phyloP scores from a whole-genome alignment of 148 eudicot genomes.

The Silene uniflora region DNA sequence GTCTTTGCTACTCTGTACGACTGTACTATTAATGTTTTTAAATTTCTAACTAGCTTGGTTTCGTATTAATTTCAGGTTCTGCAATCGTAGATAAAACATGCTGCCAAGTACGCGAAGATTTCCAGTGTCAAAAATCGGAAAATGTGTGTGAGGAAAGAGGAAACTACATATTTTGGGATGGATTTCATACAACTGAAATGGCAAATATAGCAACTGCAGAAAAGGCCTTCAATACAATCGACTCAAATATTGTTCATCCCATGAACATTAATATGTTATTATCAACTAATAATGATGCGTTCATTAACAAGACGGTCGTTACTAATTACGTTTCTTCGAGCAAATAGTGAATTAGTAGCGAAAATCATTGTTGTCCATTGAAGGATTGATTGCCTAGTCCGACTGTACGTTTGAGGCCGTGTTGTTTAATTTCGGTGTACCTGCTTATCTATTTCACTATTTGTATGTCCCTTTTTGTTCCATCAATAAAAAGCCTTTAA shows the following conservation, averaged over 20 bases:
- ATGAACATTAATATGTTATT: slow-evolving; percentile 26
- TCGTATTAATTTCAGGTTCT: slow-evolving; percentile 8
- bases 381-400: not conserved
- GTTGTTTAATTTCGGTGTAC: not conserved
- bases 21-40: too few species aligned
- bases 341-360: not conserved
- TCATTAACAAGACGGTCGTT: not conserved
- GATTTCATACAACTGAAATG: slow-evolving; percentile 27
- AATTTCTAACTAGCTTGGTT: too few species aligned
- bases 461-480: not conserved
- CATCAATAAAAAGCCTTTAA: too few species aligned
- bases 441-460: too few species aligned
- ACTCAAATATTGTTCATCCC: slow-evolving; percentile 22
- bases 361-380: not conserved
- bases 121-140: slow-evolving; percentile 3
- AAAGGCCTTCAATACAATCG: slow-evolving; percentile 15
- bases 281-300: not conserved
- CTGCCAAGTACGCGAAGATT: slow-evolving; percentile 27
- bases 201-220: slow-evolving; percentile 17
- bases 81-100: slow-evolving; percentile 13
- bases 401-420: not conserved
- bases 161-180: slow-evolving; percentile 27
- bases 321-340: not conserved
- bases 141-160: slow-evolving; percentile 10
- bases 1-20: too few species aligned